Evolutionary conservation across 2,329 filamentous ascomycete genomes (phyloP).

Genomic region (Ceratocystis papillata): DNA sequence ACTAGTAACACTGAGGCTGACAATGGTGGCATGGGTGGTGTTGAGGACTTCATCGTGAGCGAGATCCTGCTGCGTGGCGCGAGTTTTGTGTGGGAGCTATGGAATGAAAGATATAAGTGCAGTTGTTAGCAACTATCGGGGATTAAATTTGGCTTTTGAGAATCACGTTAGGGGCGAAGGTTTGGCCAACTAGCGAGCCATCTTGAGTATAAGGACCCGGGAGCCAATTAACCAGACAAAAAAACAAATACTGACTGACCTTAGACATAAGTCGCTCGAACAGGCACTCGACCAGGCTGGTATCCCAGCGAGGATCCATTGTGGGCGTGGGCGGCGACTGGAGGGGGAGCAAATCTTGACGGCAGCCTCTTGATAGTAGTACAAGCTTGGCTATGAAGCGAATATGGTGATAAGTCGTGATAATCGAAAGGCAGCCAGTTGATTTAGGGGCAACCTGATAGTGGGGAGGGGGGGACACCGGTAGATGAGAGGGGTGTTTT

Average conservation of each 20-base stretch:
- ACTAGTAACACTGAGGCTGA: conserved; percentile 47
- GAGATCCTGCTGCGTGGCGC: conserved; percentile 46
- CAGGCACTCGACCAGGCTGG: conserved; percentile 46
- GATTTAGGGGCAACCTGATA: conserved; percentile 5
- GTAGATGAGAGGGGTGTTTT: conserved; percentile 1
- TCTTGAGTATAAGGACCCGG: too few relatives aligned
- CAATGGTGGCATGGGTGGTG: conserved; percentile 50
- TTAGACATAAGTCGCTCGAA: conserved; percentile 49
- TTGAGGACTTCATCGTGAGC: conserved; percentile 50
- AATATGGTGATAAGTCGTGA: background rate
- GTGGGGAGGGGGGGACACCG: background rate
- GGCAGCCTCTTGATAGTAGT: background rate
- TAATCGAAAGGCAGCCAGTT: background rate
- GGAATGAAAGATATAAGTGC: background rate
- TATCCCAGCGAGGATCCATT: conserved; percentile 34
- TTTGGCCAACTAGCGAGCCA: too few relatives aligned
- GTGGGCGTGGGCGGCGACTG: conserved; percentile 10
- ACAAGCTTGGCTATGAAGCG: background rate
- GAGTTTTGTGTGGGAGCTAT: conserved; percentile 53
- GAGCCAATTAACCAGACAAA: background rate
- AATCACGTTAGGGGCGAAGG: background rate
- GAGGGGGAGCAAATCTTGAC: background rate
- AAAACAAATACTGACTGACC: conserved; percentile 35
- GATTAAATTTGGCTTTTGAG: background rate
- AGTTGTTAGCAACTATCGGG: conserved; percentile 8